phyloP scores from a whole-genome alignment of 1,284 basidiomycete genomes.

The Naganishia sp. region DNA sequence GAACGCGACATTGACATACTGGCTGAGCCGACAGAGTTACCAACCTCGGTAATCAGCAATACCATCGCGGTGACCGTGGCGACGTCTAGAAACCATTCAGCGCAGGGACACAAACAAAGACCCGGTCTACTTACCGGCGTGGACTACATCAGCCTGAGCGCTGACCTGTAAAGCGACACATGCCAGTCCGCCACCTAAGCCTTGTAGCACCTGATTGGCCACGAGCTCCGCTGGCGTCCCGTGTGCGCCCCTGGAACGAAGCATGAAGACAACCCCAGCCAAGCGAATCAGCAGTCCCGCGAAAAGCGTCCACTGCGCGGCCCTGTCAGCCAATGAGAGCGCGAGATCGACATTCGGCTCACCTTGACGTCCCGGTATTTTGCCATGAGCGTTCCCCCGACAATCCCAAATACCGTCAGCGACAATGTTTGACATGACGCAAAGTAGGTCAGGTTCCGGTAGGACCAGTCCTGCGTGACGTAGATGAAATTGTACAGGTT shows the following conservation, averaged over 20 bases:
- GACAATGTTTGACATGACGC: conserved; percentile 47
- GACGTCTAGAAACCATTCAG: conserved; percentile 58
- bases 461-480: conserved; percentile 48
- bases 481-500: conserved; percentile 41
- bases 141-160: conserved; percentile 74
- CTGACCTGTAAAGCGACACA: conserved; percentile 69
- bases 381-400: conserved; percentile 54
- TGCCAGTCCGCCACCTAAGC: conserved; percentile 75
- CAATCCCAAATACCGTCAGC: conserved; percentile 55
- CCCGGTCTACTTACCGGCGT: conserved; percentile 47
- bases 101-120: neutral
- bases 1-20: conserved; percentile 46
- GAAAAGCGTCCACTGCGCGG: conserved; percentile 62
- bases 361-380: conserved; percentile 56
- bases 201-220: conserved; percentile 66
- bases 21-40: conserved; percentile 58
- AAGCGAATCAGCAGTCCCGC: conserved; percentile 68
- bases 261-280: conserved; percentile 69
- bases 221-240: conserved; percentile 56
- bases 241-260: conserved; percentile 66
- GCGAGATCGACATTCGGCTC: conserved; percentile 3
- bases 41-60: conserved; percentile 63
- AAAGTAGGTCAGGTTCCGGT: conserved; percentile 48
- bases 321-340: neutral
- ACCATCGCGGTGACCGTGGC: conserved; percentile 80